A percentile compares a stretch with the other conserved stretches of the same genome.
These are phyloP conservation scores for Salisapilia sapeloensis DNA, from an alignment of 352 stramenopile genomes.

Conservation along the genomic window DNA sequence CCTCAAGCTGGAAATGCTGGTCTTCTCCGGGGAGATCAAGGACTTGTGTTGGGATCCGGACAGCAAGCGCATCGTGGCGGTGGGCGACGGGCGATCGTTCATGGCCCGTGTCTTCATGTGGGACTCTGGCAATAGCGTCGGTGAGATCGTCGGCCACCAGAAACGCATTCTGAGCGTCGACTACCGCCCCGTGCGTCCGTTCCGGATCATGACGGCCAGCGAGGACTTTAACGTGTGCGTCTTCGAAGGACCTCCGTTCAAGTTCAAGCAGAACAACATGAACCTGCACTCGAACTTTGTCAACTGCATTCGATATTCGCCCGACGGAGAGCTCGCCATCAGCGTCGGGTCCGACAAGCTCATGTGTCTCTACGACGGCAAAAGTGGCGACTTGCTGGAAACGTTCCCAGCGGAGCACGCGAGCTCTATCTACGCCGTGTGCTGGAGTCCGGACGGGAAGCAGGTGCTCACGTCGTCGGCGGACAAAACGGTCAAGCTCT, in stretches of 20 bases:
- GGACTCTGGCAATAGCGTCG: constrained; percentile 93
- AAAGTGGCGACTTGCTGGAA: constrained; percentile 64
- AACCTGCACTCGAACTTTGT: constrained; percentile 91
- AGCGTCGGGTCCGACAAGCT: constrained; percentile 91
- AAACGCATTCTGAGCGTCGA: constrained; percentile 87
- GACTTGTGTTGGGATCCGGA: constrained; percentile 93
- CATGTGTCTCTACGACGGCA: constrained; percentile 92
- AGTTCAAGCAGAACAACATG: constrained; percentile 88
- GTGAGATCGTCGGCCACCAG: constrained; percentile 88
- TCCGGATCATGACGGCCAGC: constrained; percentile 88
- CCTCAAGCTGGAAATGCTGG: constrained; percentile 86
- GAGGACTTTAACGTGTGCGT: constrained; percentile 94
- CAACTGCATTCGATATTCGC: constrained; percentile 90
- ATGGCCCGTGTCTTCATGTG: constrained; percentile 88
- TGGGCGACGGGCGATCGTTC: constrained; percentile 66
- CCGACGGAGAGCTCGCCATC: constrained; percentile 76
- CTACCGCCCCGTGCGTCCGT: constrained; percentile 88
- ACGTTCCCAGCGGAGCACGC: constrained; percentile 72
- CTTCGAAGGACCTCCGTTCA: constrained; percentile 92
- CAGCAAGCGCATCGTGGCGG: constrained; percentile 87
- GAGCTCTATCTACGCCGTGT: constrained; percentile 91
- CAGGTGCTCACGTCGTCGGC: constrained; percentile 89
- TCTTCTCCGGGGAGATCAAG: constrained; percentile 84
- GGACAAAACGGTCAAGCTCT: constrained; percentile 93
- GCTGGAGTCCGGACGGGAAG: constrained; percentile 82